These are phyloP conservation scores for Quercus phellos DNA, from an alignment of 331 rosid species.

Conservation along the genomic window DNA sequence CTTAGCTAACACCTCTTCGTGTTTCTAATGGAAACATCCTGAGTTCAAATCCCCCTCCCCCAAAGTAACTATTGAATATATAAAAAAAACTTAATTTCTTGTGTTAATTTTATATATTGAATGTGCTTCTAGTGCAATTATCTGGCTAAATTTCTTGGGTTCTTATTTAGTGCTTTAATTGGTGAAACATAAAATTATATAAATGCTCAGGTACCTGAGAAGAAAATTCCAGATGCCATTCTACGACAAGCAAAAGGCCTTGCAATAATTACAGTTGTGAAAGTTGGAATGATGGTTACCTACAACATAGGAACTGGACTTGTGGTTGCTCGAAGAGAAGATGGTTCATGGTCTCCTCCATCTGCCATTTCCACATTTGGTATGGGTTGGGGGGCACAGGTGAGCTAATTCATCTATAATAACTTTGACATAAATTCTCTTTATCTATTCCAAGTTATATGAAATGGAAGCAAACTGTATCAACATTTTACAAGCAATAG, in stretches of 20 bases:
- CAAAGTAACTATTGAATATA: no score
- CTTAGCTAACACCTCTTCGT: no score
- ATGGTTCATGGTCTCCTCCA: slow-evolving; percentile 99
- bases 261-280: slow-evolving; percentile 82
- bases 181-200: slow-evolving; percentile 23
- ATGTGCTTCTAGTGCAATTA: background rate
- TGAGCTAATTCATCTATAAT: slow-evolving; percentile 30
- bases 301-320: slow-evolving; percentile 93
- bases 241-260: slow-evolving; percentile 93
- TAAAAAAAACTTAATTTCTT: background rate
- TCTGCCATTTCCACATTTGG: slow-evolving; percentile 91
- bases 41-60: no score
- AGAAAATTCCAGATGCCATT: slow-evolving; percentile 79
- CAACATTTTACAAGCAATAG: background rate
- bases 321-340: slow-evolving; percentile 85
- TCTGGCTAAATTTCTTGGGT: background rate
- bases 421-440: background rate
- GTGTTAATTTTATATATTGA: background rate
- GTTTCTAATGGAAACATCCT: no score
- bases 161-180: background rate
- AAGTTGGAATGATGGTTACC: slow-evolving; percentile 87
- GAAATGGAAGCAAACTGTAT: background rate
- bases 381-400: slow-evolving; percentile 98
- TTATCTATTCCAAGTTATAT: background rate
- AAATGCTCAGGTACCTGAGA: slow-evolving; percentile 66